These are phyloP conservation scores for Arabis hirsuta DNA, from an alignment of 345 rosid genomes.

Conservation along the genomic window DNA sequence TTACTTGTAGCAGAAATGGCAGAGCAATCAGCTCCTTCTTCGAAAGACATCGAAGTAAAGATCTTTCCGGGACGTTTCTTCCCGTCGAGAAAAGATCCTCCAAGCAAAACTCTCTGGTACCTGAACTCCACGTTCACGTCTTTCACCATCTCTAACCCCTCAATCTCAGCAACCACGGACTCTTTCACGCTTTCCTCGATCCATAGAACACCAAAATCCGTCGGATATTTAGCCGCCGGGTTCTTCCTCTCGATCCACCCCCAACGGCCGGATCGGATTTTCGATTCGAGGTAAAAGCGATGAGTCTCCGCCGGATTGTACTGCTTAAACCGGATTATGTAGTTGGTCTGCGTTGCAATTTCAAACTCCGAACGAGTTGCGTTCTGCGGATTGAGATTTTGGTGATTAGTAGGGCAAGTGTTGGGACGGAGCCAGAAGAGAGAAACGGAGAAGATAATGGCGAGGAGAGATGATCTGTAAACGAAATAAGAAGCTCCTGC, in stretches of 20 bases:
- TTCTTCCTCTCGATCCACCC: constrained; percentile 84
- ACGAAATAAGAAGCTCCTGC: constrained; percentile 13
- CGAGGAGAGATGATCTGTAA: constrained; percentile 30
- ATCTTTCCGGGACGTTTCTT: constrained; percentile 89
- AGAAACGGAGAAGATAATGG: constrained; percentile 31
- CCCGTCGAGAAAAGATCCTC: constrained; percentile 60
- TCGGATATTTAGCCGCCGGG: constrained; percentile 72
- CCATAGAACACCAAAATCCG: constrained; percentile 80
- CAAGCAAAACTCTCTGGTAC: constrained; percentile 71
- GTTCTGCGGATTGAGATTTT: constrained; percentile 33
- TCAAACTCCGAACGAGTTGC: constrained; percentile 32
- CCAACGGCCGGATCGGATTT: constrained; percentile 68
- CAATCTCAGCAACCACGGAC: constrained; percentile 61
- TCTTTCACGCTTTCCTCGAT: constrained; percentile 59
- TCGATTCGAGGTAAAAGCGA: constrained; percentile 61
- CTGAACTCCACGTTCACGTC: constrained; percentile 75
- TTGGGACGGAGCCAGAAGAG: constrained; percentile 51
- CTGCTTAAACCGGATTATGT: constrained; percentile 79
- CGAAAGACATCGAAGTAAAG: constrained; percentile 84
- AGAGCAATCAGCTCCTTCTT: constrained; percentile 50
- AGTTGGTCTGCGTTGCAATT: constrained; percentile 40
- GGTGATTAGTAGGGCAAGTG: constrained; percentile 17
- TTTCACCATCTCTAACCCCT: constrained; percentile 63
- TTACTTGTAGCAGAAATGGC: constrained; percentile 52
- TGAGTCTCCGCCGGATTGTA: constrained; percentile 62